Conservation (phyloP, 495 filamentous ascomycete species). For the Penicillium canariense region DNA sequence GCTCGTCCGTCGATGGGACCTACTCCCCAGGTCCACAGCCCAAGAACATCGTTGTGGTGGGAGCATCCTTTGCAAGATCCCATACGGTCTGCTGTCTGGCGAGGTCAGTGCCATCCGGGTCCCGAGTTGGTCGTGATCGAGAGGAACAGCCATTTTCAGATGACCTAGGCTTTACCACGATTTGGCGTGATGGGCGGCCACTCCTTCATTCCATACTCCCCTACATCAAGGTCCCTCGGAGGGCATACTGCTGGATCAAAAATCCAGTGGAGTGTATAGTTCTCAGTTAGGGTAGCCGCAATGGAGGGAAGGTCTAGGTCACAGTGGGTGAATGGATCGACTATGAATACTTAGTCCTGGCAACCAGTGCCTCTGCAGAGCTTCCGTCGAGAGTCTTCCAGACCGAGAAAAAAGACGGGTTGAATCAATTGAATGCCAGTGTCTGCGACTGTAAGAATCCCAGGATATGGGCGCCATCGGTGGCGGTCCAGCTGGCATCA, state of each 20-base stretch:
- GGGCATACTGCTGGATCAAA: conserved; percentile 44
- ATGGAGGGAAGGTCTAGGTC: conserved; percentile 7
- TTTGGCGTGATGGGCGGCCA: conserved; percentile 36
- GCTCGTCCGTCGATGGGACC: conserved; percentile 11
- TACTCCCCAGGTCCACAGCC: conserved; percentile 14
- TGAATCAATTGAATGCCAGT: conserved; percentile 16
- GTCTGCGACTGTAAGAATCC: conserved; percentile 18
- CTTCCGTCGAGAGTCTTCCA: conserved; percentile 17
- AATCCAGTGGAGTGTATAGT: conserved; percentile 7
- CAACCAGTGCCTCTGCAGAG: conserved; percentile 25
- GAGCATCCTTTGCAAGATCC: conserved; percentile 55
- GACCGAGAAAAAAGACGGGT: conserved; percentile 17
- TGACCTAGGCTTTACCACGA: conserved; percentile 51
- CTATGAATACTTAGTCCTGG: conserved; percentile 38
- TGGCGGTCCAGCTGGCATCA: conserved; percentile 53
- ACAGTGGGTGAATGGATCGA: conserved; percentile 17
- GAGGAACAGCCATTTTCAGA: conserved; percentile 58
- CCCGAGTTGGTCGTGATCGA: conserved; percentile 55
- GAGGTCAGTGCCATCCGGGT: conserved; percentile 46
- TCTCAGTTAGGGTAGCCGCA: not conserved
- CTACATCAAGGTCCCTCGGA: conserved; percentile 22
- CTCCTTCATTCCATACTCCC: conserved; percentile 45
- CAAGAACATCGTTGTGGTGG: conserved; percentile 53
- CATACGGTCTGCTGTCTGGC: conserved; percentile 44
- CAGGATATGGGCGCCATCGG: conserved; percentile 49